A percentile compares a stretch with the other conserved stretches of the same genome.
phyloP scores from a whole-genome alignment of 495 filamentous ascomycete species.

The Pseudomonodictys pantanalensis region DNA sequence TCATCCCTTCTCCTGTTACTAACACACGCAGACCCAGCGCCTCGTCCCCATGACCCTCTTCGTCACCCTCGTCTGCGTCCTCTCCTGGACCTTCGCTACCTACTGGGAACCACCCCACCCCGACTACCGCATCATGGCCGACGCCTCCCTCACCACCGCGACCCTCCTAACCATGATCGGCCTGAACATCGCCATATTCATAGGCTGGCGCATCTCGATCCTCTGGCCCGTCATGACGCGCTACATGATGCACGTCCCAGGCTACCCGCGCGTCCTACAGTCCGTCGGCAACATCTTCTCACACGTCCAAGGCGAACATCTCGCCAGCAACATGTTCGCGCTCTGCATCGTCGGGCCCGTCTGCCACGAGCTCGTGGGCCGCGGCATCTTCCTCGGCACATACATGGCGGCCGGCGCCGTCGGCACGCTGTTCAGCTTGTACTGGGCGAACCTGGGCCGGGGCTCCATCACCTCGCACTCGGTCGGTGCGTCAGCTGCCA shows the following conservation, averaged over 20 bases:
- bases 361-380: conserved; percentile 84
- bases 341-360: conserved; percentile 56
- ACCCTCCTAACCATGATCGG: conserved; percentile 67
- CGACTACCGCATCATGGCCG: conserved; percentile 63
- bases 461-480: conserved; percentile 5
- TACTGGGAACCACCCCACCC: conserved; percentile 62
- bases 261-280: conserved; percentile 61
- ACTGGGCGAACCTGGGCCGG: conserved; percentile 23
- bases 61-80: conserved; percentile 49
- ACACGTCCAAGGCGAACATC: conserved; percentile 67
- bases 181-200: conserved; percentile 60
- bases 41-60: conserved; percentile 64
- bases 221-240: conserved; percentile 72
- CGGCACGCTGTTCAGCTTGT: conserved; percentile 47
- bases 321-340: conserved; percentile 66
- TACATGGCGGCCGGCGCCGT: conserved; percentile 67
- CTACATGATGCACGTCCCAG: conserved; percentile 71
- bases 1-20: background rate
- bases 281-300: conserved; percentile 74
- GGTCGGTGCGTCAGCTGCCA: conserved; percentile 18
- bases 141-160: conserved; percentile 73
- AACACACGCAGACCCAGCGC: conserved; percentile 53
- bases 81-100: conserved; percentile 54
- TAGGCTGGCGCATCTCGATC: conserved; percentile 66
- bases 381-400: conserved; percentile 77